Conservation (phyloP, 345 rosid species). For the Lenwebbia sp. region DNA sequence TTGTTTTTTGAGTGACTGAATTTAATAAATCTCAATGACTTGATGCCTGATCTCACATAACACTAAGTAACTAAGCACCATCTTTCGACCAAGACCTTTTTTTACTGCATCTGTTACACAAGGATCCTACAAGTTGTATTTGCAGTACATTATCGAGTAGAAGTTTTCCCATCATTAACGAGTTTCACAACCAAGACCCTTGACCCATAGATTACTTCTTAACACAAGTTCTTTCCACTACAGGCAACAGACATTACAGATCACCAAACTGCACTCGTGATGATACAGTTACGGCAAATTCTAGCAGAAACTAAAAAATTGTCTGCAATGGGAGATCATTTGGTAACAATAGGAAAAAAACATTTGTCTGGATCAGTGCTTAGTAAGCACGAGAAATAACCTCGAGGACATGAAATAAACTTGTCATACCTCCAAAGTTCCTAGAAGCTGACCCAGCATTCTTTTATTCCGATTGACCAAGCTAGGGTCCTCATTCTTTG, state of each 20-base stretch:
- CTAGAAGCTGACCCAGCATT: slow-evolving; percentile 92
- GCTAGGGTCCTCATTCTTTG: slow-evolving; percentile 89
- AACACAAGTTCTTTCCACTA: neutral
- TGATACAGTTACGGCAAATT: neutral
- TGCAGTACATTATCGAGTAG: neutral
- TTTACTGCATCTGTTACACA: neutral
- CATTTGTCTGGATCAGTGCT: neutral
- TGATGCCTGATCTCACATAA: neutral
- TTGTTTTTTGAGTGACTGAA: neutral
- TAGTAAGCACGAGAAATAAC: neutral
- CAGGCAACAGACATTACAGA: neutral
- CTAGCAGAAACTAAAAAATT: neutral
- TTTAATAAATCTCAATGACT: neutral
- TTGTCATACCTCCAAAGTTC: slow-evolving; percentile 81
- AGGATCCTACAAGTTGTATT: neutral
- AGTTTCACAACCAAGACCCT: neutral
- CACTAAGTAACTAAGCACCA: neutral
- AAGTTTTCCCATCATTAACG: neutral
- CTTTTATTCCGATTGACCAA: slow-evolving; percentile 87
- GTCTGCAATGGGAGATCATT: neutral
- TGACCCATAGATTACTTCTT: neutral
- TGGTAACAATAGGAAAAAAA: neutral
- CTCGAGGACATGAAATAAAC: neutral
- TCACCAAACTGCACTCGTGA: neutral
- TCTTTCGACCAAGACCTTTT: neutral